Evolutionary conservation across 2,329 filamentous ascomycete species (phyloP).

Genomic region (Tolypocladium album): DNA sequence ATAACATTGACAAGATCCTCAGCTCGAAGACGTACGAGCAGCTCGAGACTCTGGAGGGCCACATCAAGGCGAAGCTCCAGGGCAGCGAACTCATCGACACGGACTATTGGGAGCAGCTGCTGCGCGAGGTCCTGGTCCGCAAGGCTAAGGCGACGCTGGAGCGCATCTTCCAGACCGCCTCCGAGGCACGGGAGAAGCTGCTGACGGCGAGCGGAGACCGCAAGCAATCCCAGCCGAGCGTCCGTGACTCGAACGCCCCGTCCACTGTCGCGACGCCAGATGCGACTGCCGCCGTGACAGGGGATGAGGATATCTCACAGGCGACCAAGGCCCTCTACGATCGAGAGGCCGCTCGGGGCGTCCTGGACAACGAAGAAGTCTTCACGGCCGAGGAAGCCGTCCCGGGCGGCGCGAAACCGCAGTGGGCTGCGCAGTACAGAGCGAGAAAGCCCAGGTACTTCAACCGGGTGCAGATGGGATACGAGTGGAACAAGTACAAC

Average conservation of each 20-base stretch:
- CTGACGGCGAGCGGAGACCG: constrained; percentile 45
- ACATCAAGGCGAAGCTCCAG: constrained; percentile 76
- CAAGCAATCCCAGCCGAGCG: background rate
- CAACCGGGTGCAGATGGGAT: constrained; percentile 97
- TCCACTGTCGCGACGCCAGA: background rate
- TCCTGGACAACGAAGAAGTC: constrained; percentile 91
- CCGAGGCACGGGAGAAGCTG: constrained; percentile 55
- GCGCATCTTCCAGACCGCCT: constrained; percentile 66
- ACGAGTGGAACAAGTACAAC: constrained; percentile 99
- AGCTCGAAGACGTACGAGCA: constrained; percentile 78
- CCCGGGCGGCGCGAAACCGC: constrained; percentile 44
- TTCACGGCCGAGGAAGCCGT: constrained; percentile 85
- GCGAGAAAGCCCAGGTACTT: constrained; percentile 94
- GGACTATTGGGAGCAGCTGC: constrained; percentile 93
- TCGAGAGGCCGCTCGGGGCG: constrained; percentile 80
- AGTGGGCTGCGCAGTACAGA: constrained; percentile 76
- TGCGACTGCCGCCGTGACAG: constrained; percentile 9
- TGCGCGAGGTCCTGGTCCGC: constrained; percentile 76
- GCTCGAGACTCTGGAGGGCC: constrained; percentile 73
- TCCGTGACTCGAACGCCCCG: constrained; percentile 3
- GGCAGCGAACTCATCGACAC: constrained; percentile 90
- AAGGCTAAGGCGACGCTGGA: constrained; percentile 82
- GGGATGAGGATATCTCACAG: constrained; percentile 73
- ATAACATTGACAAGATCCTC: constrained; percentile 81
- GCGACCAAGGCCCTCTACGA: constrained; percentile 85